These are phyloP conservation scores for Inga laurina DNA, from an alignment of 306 rosid genomes.

Conservation along the genomic window DNA sequence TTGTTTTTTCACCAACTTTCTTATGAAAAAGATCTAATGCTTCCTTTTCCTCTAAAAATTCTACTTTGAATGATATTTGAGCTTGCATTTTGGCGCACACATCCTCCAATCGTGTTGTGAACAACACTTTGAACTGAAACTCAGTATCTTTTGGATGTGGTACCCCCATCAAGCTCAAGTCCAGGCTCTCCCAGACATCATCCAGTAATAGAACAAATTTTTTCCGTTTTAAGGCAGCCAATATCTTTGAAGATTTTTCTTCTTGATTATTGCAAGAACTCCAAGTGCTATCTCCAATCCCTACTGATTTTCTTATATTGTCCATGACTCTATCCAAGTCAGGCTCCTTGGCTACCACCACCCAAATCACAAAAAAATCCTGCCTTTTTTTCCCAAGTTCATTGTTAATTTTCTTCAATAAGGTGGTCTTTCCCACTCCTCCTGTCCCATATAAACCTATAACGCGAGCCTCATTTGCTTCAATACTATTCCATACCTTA, in stretches of 20 bases:
- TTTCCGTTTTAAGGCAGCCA: neutral
- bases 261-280: neutral
- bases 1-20: neutral
- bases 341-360: too few species aligned
- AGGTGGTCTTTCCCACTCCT: slow-evolving; percentile 30
- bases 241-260: slow-evolving; percentile 6
- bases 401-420: neutral
- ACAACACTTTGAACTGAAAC: slow-evolving; percentile 1
- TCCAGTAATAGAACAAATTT: slow-evolving; percentile 33
- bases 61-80: neutral
- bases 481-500: neutral
- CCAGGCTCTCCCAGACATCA: slow-evolving; percentile 28
- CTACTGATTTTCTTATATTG: neutral
- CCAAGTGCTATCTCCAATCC: slow-evolving; percentile 3
- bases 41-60: neutral
- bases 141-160: neutral
- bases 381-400: too few species aligned
- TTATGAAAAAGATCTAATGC: neutral
- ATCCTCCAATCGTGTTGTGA: slow-evolving; percentile 26
- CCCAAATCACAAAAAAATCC: too few species aligned
- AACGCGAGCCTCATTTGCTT: neutral
- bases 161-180: slow-evolving; percentile 22
- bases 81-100: slow-evolving; percentile 25
- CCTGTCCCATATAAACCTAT: slow-evolving; percentile 39
- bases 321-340: too few species aligned